Percentiles rank a stretch among this genome's conserved stretches.
Conservation (phyloP, 192 early-diverging fungal genomes). For the Coemansia umbellata region DNA sequence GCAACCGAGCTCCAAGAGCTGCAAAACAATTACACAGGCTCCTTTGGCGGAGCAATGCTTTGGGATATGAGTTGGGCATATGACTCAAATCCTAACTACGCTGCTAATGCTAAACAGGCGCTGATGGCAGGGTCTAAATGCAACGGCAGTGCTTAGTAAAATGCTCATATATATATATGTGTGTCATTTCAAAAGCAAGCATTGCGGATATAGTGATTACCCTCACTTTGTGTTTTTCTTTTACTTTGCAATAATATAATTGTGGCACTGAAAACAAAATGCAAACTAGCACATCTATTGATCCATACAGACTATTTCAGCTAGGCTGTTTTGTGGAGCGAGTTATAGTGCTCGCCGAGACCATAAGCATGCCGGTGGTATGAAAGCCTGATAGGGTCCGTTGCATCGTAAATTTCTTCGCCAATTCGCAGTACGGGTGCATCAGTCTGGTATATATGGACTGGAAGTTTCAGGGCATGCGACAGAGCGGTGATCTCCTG, state of each 20-base stretch:
- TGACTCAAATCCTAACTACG: conserved; percentile 42
- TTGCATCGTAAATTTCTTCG: conserved; percentile 61
- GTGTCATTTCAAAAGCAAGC: too few species aligned
- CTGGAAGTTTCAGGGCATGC: conserved; percentile 63
- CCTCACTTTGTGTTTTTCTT: background rate
- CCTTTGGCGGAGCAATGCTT: conserved; percentile 71
- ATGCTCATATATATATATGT: background rate
- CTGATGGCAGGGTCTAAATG: conserved; percentile 45
- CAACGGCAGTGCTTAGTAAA: background rate
- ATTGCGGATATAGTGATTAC: too few species aligned
- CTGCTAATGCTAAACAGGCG: conserved; percentile 43
- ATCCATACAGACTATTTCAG: too few species aligned
- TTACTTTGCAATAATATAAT: background rate
- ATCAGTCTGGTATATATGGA: conserved; percentile 84
- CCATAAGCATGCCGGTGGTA: conserved; percentile 91
- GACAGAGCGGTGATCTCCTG: conserved; percentile 85
- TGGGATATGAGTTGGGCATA: conserved; percentile 58
- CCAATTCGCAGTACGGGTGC: conserved; percentile 75
- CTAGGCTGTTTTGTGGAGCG: conserved; percentile 48
- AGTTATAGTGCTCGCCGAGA: conserved; percentile 97
- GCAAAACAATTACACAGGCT: conserved; percentile 32
- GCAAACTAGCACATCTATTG: background rate
- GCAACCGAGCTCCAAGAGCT: conserved; percentile 35
- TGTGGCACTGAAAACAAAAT: background rate
- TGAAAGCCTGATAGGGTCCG: conserved; percentile 66